Percentiles rank a stretch among this genome's conserved stretches.
These are phyloP conservation scores for Aurantiochytrium sp. DNA, from an alignment of 108 stramenopile genomes.

Conservation along the genomic window DNA sequence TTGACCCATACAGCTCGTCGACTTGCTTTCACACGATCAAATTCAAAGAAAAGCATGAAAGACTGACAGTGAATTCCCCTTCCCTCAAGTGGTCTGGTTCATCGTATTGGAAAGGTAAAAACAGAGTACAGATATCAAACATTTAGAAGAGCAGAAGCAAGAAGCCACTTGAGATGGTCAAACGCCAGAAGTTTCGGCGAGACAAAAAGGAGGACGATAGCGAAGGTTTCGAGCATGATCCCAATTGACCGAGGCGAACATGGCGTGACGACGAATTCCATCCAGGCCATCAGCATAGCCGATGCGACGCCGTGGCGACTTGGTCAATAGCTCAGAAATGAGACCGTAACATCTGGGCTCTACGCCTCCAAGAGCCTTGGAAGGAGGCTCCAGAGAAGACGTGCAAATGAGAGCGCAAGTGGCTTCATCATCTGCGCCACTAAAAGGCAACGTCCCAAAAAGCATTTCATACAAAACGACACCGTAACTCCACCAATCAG, in stretches of 20 bases:
- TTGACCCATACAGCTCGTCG: too few relatives aligned
- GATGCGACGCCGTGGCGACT: background rate
- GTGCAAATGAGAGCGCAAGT: background rate
- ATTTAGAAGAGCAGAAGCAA: too few relatives aligned
- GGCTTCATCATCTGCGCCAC: background rate
- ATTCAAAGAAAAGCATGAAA: too few relatives aligned
- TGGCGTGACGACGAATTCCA: background rate
- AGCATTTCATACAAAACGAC: conserved; percentile 10
- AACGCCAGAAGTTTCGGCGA: background rate
- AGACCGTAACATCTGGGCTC: background rate
- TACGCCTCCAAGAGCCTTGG: background rate
- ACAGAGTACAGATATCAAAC: too few relatives aligned
- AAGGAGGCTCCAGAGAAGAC: background rate
- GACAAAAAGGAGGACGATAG: background rate
- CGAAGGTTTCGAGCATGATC: background rate
- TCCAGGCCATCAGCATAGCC: background rate
- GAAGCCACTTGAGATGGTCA: too few relatives aligned
- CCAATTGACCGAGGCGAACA: background rate
- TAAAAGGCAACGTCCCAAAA: background rate
- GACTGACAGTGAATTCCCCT: too few relatives aligned
- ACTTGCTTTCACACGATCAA: too few relatives aligned
- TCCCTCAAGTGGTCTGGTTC: too few relatives aligned
- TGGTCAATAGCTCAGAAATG: background rate
- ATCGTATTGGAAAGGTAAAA: too few relatives aligned
- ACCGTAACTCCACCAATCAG: conserved; percentile 10